A percentile compares a stretch with the other conserved stretches of the same genome.
Conservation (phyloP, 2,329 filamentous ascomycete species). For the Xylaria sp. region DNA sequence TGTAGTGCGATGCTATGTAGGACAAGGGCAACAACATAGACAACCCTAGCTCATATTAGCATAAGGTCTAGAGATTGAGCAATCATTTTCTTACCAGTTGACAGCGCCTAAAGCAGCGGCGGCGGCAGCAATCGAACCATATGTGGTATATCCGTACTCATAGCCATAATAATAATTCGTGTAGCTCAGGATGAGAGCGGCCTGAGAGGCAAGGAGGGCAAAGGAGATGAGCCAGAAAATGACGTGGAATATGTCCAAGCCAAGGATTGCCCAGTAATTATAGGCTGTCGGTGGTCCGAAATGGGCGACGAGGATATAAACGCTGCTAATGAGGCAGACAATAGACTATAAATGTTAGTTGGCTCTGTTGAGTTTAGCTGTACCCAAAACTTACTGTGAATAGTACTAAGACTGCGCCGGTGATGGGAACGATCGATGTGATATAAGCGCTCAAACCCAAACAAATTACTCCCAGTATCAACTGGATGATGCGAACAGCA, state of each 20-base stretch:
- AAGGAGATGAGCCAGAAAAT: constrained; percentile 64
- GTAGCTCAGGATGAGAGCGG: constrained; percentile 45
- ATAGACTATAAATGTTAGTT: constrained; percentile 50
- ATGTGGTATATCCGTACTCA: constrained; percentile 39
- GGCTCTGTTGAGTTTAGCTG: background rate
- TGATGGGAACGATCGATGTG: constrained; percentile 47
- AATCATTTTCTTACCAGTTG: constrained; percentile 54
- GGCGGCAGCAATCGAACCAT: constrained; percentile 49
- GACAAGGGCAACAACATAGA: constrained; percentile 56
- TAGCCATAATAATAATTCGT: constrained; percentile 43
- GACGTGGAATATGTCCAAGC: constrained; percentile 62
- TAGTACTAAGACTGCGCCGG: constrained; percentile 46
- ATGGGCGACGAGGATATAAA: constrained; percentile 61
- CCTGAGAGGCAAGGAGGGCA: constrained; percentile 54
- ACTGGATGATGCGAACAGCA: constrained; percentile 58
- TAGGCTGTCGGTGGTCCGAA: constrained; percentile 55
- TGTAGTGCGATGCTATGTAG: constrained; percentile 56
- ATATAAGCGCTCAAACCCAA: constrained; percentile 62
- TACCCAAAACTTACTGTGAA: constrained; percentile 55
- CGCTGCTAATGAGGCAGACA: constrained; percentile 57
- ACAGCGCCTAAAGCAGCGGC: constrained; percentile 56
- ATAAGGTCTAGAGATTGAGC: background rate
- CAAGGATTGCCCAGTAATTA: constrained; percentile 65
- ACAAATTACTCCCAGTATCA: constrained; percentile 58
- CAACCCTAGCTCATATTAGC: constrained; percentile 50